These are phyloP conservation scores for Scutellaria barbata DNA, from an alignment of 257 asterid species.

Conservation along the genomic window DNA sequence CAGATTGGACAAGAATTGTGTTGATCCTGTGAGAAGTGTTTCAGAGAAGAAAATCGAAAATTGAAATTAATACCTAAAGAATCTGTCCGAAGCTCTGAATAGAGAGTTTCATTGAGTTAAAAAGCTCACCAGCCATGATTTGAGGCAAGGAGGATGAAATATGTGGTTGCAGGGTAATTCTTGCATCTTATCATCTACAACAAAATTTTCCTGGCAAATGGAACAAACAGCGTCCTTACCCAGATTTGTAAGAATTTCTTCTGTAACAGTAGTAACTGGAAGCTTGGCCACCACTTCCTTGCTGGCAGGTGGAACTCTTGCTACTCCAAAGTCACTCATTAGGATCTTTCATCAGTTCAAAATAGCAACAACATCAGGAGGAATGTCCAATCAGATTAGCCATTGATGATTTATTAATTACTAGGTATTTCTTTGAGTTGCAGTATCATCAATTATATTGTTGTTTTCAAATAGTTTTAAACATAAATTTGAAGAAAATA, in stretches of 20 bases:
- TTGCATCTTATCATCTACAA: conserved; percentile 80
- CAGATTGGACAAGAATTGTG: conserved; percentile 98
- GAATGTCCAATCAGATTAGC: not conserved
- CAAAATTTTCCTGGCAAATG: conserved; percentile 85
- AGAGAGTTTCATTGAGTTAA: not conserved
- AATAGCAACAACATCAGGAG: conserved; percentile 21
- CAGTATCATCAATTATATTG: too few species aligned
- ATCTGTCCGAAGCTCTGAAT: too few species aligned
- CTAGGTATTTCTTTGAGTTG: too few species aligned
- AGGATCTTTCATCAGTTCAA: conserved; percentile 53
- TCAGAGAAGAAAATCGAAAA: not conserved
- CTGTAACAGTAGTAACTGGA: conserved; percentile 68
- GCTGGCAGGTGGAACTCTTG: conserved; percentile 94
- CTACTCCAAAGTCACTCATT: conserved; percentile 60
- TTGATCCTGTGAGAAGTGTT: conserved; percentile 58
- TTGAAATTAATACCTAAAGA: not conserved
- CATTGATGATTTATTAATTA: too few species aligned
- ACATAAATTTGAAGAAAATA: not conserved
- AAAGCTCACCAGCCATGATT: conserved; percentile 93
- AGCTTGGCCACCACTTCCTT: conserved; percentile 94
- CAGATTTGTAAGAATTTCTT: conserved; percentile 60
- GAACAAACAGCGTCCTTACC: conserved; percentile 86
- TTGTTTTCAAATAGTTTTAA: not conserved
- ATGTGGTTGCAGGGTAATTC: conserved; percentile 89
- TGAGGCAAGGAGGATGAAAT: conserved; percentile 98